Percentiles rank a stretch among this genome's conserved stretches.
Evolutionary conservation across 768 basidiomycete genomes (phyloP).

Genomic region (Amylocystis lapponica): DNA sequence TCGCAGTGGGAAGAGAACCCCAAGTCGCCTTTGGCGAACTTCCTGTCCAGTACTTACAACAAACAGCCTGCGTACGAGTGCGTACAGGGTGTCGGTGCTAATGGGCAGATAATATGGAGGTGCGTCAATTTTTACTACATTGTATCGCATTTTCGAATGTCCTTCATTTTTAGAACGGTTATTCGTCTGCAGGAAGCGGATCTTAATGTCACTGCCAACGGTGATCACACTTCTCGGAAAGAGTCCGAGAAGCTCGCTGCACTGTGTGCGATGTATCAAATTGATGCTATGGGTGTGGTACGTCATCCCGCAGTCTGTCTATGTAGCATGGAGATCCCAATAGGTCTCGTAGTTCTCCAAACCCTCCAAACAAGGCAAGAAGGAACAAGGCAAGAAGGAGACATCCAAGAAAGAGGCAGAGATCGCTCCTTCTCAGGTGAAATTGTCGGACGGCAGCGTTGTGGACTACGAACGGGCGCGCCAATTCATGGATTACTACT

Average conservation of each 20-base stretch:
- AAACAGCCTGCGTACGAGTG: constrained; percentile 24
- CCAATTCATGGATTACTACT: constrained; percentile 95
- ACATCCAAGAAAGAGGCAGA: background rate
- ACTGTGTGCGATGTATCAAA: constrained; percentile 65
- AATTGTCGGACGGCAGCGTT: constrained; percentile 55
- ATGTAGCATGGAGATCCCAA: no score
- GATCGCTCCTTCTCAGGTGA: constrained; percentile 19
- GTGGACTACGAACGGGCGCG: constrained; percentile 71
- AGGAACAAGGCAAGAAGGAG: constrained; percentile 12
- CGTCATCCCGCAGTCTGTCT: constrained; percentile 24
- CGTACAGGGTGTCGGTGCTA: constrained; percentile 21
- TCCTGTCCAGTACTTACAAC: constrained; percentile 15
- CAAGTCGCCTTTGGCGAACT: constrained; percentile 48
- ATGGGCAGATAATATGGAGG: constrained; percentile 39
- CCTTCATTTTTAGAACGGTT: constrained; percentile 5
- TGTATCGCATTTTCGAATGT: background rate
- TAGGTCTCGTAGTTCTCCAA: no score
- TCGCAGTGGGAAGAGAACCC: constrained; percentile 36
- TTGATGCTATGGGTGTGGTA: constrained; percentile 60
- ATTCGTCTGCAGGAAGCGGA: constrained; percentile 6
- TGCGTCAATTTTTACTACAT: constrained; percentile 10
- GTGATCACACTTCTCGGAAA: constrained; percentile 46
- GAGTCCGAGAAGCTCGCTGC: constrained; percentile 74
- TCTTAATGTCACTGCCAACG: constrained; percentile 12
- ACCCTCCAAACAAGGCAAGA: background rate